Base-by-base conservation (phyloP, 768 basidiomycete genomes). In the Tricholoma saponaceum region DNA sequence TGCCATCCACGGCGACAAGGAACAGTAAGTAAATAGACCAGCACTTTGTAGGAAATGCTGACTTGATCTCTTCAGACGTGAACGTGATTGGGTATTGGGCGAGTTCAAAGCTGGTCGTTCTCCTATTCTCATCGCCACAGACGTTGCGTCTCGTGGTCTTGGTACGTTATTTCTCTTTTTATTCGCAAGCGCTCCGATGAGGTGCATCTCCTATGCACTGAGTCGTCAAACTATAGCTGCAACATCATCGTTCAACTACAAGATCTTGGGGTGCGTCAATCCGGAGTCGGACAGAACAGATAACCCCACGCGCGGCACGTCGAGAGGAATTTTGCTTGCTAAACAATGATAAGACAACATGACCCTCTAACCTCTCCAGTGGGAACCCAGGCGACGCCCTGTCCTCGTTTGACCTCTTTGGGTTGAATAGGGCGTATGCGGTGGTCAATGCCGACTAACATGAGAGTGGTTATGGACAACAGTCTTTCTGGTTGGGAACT, bases 1-100 rank as follows among this genome's bases (percentile, higher is more conserved):
- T 35, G 96, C 97, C 54, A 99, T 99, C 67, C 97, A 99, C 69
- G 97, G 97, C 67, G 97, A 99, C 79, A 99, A 99, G 76, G 95
- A 95, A 79, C 94, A 97, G 91, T 95, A 70, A 64, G 90, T 79
- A 3, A 18, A 32, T 52, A n/a, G 22, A 4, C 18, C 58, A 10
- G 44, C 22, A 7, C 51, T 9, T 30, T 35, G n/a, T 20, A n/a
- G 10, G 10, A 13, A 20, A 7, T 25, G 13, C 53, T 23, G 14
- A 44, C 9, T 54, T 60, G 43, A 66, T 47, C 23, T 32, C 10
- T 49, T 12, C 22, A 94, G 91, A 67, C 91, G 92, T 57, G 97
- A 99, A 78, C 95, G 97, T 77, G 97, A 99, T 70, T 99, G 97
- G 97, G 97, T 98, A 51, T 80, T 99, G 39, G 80, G 87, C 72